Percentiles rank a stretch among this genome's conserved stretches.
These are phyloP conservation scores for Kitagawia praeruptora DNA, from an alignment of 129 eudicot genomes.

Conservation along the genomic window DNA sequence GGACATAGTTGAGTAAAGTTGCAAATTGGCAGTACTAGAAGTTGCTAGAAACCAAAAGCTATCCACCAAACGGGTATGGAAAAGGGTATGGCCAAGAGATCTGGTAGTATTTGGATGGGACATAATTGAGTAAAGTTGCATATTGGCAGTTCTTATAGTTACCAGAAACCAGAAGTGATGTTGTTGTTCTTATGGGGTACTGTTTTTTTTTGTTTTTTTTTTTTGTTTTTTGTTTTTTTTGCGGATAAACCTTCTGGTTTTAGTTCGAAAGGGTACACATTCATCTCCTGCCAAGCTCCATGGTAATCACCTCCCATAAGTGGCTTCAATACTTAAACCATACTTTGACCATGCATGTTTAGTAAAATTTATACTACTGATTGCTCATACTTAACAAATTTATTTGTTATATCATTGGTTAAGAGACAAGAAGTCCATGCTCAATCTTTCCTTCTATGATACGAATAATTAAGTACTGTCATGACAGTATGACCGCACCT, in stretches of 20 bases:
- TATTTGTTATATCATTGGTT: not conserved
- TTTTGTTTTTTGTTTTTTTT: not conserved
- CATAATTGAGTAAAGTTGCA: not conserved
- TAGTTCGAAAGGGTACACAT: not conserved
- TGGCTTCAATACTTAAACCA: not conserved
- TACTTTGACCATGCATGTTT: not conserved
- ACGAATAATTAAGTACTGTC: not conserved
- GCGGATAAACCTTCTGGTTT: not conserved
- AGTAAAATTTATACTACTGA: not conserved
- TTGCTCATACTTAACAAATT: not conserved
- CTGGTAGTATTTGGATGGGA: conserved; percentile 46
- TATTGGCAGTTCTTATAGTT: not conserved
- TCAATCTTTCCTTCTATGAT: not conserved
- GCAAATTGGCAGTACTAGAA: not conserved
- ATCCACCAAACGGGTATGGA: conserved; percentile 23
- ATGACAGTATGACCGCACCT: not conserved
- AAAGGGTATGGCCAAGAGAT: conserved; percentile 22
- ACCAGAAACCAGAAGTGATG: no score
- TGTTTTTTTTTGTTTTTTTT: not conserved
- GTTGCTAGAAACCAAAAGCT: no score
- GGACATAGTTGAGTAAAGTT: conserved; percentile 9
- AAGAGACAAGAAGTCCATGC: not conserved
- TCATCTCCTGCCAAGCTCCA: not conserved
- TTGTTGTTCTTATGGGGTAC: not conserved
- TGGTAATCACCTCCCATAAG: not conserved